Conservation (phyloP, 139 green algal genomes). For the Yamagishiella unicocca region DNA sequence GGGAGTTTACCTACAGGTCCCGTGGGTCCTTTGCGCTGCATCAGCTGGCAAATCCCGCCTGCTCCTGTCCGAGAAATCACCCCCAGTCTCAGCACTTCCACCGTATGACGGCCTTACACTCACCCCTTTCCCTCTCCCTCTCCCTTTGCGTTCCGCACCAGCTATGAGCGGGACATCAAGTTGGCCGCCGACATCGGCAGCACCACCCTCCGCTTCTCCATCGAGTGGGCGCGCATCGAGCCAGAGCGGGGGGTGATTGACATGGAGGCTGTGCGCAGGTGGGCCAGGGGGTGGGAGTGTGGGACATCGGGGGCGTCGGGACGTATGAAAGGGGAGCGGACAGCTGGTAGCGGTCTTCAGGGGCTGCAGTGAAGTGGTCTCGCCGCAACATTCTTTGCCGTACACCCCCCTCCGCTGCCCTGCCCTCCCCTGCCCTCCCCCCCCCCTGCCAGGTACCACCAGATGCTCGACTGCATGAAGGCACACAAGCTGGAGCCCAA, state of each 20-base stretch:
- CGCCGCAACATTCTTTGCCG: no score
- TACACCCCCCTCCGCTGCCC: not conserved
- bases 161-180: conserved; percentile 75
- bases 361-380: not conserved
- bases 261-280: conserved; percentile 71
- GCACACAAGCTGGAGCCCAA: conserved; percentile 75
- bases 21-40: no score
- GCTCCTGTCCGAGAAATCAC: no score
- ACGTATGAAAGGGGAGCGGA: not conserved
- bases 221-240: conserved; percentile 88
- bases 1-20: no score
- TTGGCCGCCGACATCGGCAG: conserved; percentile 64
- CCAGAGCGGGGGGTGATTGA: conserved; percentile 71
- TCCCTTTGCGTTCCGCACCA: conserved; percentile 13
- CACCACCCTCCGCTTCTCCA: conserved; percentile 84
- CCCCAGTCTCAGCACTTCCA: no score
- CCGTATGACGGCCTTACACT: no score
- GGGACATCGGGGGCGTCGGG: not conserved
- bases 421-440: not conserved
- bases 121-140: not conserved
- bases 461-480: conserved; percentile 71
- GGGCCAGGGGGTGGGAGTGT: not conserved
- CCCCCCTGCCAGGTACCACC: conserved; percentile 60
- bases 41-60: no score
- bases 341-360: no score